Evolutionary conservation across 352 stramenopile genomes (phyloP).

Genomic region (Globisporangium takayamanum): DNA sequence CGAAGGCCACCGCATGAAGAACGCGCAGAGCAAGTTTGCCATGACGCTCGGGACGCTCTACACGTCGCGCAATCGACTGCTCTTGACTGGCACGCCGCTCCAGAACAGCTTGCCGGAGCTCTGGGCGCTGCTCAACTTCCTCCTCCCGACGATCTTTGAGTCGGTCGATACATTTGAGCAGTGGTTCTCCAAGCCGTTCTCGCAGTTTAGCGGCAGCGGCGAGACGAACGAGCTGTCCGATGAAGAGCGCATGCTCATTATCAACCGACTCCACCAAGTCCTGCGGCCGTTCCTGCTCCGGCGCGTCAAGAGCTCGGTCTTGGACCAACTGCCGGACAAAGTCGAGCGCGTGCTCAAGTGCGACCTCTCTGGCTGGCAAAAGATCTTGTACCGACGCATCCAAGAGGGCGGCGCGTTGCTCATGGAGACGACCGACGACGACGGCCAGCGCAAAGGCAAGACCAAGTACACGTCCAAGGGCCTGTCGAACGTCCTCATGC

Average conservation of each 20-base stretch:
- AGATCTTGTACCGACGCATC: constrained; percentile 85
- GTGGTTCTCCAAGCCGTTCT: constrained; percentile 87
- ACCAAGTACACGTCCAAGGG: constrained; percentile 83
- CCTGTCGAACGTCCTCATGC: constrained; percentile 85
- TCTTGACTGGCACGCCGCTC: constrained; percentile 98
- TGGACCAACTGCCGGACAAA: constrained; percentile 84
- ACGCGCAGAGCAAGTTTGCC: constrained; percentile 87
- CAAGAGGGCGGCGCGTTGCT: constrained; percentile 81
- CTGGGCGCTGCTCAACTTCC: constrained; percentile 90
- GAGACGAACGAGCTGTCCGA: constrained; percentile 81
- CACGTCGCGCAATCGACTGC: constrained; percentile 83
- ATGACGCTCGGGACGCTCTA: constrained; percentile 83
- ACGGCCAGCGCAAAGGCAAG: constrained; percentile 65
- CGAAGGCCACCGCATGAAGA: constrained; percentile 93
- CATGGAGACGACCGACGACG: constrained; percentile 63
- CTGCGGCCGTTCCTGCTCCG: constrained; percentile 80
- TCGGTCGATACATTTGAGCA: constrained; percentile 87
- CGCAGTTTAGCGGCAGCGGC: constrained; percentile 67
- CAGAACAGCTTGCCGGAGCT: constrained; percentile 96
- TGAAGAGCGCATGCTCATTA: constrained; percentile 87
- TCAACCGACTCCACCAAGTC: constrained; percentile 83
- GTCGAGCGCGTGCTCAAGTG: constrained; percentile 85
- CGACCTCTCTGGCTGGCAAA: constrained; percentile 84
- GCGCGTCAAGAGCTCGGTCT: constrained; percentile 81
- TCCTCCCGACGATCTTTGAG: constrained; percentile 90